phyloP scores from a whole-genome alignment of 78 protist genomes.

The Dictyostelium firmibasis region DNA sequence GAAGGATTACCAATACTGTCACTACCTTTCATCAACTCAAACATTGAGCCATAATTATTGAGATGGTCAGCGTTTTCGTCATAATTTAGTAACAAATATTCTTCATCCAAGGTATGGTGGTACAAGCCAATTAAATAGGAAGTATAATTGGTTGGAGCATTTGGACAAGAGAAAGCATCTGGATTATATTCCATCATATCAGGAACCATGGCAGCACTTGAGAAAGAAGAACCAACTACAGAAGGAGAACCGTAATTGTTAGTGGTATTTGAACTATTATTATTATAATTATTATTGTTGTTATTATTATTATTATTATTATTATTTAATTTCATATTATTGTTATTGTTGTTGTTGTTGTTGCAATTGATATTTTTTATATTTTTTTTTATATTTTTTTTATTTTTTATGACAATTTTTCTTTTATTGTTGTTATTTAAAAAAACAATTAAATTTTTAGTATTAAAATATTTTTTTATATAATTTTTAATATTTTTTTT shows the following conservation, averaged over 20 bases:
- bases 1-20: background rate
- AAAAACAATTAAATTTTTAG: constrained; percentile 7
- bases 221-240: background rate
- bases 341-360: background rate
- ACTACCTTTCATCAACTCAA: background rate
- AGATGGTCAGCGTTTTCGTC: background rate
- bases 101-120: background rate
- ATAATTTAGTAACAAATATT: background rate
- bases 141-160: constrained; percentile 14
- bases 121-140: background rate
- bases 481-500: background rate
- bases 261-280: background rate
- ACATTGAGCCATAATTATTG: constrained; percentile 12
- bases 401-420: constrained; percentile 12
- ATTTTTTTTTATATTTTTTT: background rate
- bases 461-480: background rate
- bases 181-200: background rate
- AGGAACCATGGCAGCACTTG: background rate
- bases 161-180: background rate
- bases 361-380: background rate
- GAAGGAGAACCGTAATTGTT: background rate
- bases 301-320: background rate
- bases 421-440: background rate
- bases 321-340: background rate
- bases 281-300: background rate